Evolutionary conservation across 108 stramenopile genomes (phyloP).

Genomic region (Nannochloropsis granulata): DNA sequence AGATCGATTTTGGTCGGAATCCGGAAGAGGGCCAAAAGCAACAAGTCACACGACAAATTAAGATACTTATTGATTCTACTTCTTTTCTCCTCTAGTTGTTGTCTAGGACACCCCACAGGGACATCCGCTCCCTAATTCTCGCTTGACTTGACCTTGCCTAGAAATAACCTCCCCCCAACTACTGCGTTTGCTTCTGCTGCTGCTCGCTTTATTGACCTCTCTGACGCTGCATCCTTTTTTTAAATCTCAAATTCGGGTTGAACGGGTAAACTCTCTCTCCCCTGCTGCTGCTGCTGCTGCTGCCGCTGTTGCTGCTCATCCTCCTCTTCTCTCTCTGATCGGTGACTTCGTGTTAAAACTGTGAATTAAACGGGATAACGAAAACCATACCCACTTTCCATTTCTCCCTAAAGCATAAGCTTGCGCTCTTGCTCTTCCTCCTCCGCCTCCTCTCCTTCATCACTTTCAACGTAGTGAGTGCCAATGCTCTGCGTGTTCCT

Average conservation of each 20-base stretch:
- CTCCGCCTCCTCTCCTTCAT: not conserved
- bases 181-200: no score
- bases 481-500: conserved; percentile 1
- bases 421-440: not conserved
- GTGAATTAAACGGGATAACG: not conserved
- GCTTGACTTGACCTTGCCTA: no score
- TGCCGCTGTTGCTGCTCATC: not conserved
- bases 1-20: no score
- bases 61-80: no score
- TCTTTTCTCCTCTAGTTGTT: no score
- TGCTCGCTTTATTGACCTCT: no score
- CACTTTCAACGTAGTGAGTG: conserved; percentile 7
- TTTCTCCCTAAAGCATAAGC: not conserved
- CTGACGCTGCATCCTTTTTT: no score
- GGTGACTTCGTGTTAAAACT: not conserved
- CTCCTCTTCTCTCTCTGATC: not conserved
- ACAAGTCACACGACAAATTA: no score
- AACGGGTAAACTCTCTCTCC: not conserved
- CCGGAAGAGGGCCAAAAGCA: no score
- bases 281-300: not conserved
- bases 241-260: not conserved
- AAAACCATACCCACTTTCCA: not conserved
- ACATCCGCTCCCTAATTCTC: no score
- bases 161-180: no score
- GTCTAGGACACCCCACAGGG: no score